Evolutionary conservation across 345 rosid species (phyloP).

Genomic region (Raphanus raphanistrum): DNA sequence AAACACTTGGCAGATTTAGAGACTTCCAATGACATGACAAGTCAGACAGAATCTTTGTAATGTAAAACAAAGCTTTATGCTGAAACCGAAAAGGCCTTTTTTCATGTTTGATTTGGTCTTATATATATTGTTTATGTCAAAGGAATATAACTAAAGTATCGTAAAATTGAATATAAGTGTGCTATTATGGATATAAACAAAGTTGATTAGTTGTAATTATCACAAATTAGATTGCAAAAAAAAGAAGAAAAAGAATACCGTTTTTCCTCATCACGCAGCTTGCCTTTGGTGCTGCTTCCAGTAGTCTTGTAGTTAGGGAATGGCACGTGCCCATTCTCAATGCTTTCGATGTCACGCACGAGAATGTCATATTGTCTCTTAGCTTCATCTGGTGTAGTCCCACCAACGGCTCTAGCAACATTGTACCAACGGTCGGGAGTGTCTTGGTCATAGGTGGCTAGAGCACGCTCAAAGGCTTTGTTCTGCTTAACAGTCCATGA

Average conservation of each 20-base stretch:
- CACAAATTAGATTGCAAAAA: not conserved
- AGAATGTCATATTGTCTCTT: conserved; percentile 78
- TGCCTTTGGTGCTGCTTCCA: conserved; percentile 41
- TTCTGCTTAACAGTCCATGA: conserved; percentile 86
- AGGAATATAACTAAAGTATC: conserved; percentile 19
- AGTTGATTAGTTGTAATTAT: conserved; percentile 9
- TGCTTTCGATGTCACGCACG: conserved; percentile 66
- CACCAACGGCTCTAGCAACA: conserved; percentile 88
- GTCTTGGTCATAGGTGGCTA: conserved; percentile 87
- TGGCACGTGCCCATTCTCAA: conserved; percentile 84
- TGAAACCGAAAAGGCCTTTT: conserved; percentile 24
- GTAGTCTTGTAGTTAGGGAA: conserved; percentile 70
- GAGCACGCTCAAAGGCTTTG: conserved; percentile 92
- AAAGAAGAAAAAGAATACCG: conserved; percentile 30
- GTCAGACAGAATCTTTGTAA: conserved; percentile 11
- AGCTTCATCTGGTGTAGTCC: conserved; percentile 83
- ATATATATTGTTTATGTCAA: not conserved
- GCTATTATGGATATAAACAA: conserved; percentile 18
- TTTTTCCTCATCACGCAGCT: conserved; percentile 39
- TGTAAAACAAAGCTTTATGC: conserved; percentile 23
- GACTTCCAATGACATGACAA: conserved; percentile 21
- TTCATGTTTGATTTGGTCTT: not conserved
- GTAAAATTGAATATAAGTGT: not conserved
- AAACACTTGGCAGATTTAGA: conserved; percentile 33
- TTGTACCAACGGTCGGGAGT: conserved; percentile 98